Evolutionary conservation across 108 stramenopile genomes (phyloP).

Genomic region (Cyclotella baltica): DNA sequence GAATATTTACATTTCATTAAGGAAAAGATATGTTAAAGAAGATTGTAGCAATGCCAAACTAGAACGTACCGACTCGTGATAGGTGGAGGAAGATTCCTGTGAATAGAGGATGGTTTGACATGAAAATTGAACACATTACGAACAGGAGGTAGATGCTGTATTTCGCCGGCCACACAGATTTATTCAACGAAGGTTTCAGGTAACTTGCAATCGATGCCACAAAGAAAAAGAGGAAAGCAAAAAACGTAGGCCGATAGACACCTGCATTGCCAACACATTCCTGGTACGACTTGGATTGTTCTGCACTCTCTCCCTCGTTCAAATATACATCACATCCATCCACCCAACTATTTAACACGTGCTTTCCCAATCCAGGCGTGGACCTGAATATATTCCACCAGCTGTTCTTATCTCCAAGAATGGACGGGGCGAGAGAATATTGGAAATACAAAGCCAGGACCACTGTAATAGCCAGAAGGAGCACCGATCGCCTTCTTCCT

Average conservation of each 20-base stretch:
- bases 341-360: conserved; percentile 66
- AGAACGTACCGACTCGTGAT: conserved; percentile 76
- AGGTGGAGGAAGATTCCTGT: conserved; percentile 66
- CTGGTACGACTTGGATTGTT: conserved; percentile 16
- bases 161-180: conserved; percentile 85
- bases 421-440: conserved; percentile 76
- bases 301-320: conserved; percentile 26
- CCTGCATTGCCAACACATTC: conserved; percentile 86
- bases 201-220: conserved; percentile 64
- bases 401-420: conserved; percentile 52
- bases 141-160: conserved; percentile 70
- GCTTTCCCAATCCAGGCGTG: conserved; percentile 67
- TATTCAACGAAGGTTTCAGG: conserved; percentile 61
- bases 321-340: conserved; percentile 67
- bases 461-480: conserved; percentile 68
- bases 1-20: too few species aligned
- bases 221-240: conserved; percentile 72
- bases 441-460: conserved; percentile 75
- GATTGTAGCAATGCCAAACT: too few species aligned
- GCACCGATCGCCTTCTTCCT: conserved; percentile 84
- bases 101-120: conserved; percentile 69
- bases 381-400: conserved; percentile 68
- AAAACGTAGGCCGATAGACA: conserved; percentile 79
- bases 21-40: too few species aligned
- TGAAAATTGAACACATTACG: conserved; percentile 64